Evolutionary conservation across 768 basidiomycete genomes (phyloP).

Genomic region (Mycena crocata): DNA sequence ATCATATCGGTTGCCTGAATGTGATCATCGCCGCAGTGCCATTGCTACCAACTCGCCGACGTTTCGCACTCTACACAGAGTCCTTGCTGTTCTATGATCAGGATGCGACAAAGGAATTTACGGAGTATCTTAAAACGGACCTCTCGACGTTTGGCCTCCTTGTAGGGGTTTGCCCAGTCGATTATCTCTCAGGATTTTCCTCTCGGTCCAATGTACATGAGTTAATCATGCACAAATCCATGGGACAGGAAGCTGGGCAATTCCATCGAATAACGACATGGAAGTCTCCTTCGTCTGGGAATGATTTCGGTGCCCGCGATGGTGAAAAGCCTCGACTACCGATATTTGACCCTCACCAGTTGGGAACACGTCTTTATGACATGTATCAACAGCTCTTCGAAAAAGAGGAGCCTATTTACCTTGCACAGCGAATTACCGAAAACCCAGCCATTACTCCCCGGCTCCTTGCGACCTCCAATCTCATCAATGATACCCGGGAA

Average conservation of each 20-base stretch:
- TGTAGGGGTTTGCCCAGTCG: conserved; percentile 53
- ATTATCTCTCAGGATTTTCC: conserved; percentile 53
- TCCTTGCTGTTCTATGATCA: conserved; percentile 46
- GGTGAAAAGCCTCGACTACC: conserved; percentile 15
- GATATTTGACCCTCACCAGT: conserved; percentile 45
- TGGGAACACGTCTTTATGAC: conserved; percentile 53
- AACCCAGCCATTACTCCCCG: conserved; percentile 16
- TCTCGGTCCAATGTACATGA: conserved; percentile 56
- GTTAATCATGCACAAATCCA: conserved; percentile 33
- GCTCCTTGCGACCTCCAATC: conserved; percentile 33
- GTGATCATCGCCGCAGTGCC: conserved; percentile 52
- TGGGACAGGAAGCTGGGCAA: conserved; percentile 35
- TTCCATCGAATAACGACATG: conserved; percentile 53
- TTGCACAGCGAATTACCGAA: conserved; percentile 11
- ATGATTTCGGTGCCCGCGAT: conserved; percentile 23
- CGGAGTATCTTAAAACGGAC: conserved; percentile 48
- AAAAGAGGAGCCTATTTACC: conserved; percentile 45
- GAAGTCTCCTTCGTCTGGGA: conserved; percentile 44
- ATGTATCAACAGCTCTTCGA: conserved; percentile 60
- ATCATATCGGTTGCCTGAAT: conserved; percentile 61
- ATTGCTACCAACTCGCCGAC: conserved; percentile 45
- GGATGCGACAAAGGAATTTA: conserved; percentile 46
- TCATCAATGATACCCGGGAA: conserved; percentile 59
- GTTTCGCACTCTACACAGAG: conserved; percentile 55
- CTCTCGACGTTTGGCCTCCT: conserved; percentile 53